Conservation (phyloP, 2,329 filamentous ascomycete species). For the Alternaria metachromatica region DNA sequence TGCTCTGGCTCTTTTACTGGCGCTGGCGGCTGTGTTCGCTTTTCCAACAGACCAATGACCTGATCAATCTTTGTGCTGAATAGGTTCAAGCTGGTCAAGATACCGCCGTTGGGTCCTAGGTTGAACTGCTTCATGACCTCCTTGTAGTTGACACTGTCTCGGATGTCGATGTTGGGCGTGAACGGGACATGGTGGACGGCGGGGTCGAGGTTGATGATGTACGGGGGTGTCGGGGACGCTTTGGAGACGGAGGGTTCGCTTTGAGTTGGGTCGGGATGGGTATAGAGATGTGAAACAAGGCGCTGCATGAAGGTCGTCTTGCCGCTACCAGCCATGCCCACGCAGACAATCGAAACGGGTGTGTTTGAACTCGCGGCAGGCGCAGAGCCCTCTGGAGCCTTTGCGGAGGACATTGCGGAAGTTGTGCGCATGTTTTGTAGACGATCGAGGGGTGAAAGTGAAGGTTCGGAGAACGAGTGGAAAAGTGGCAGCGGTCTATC, state of each 20-base stretch:
- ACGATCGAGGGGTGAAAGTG: not conserved
- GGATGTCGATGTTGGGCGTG: constrained; percentile 97
- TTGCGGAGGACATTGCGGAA: constrained; percentile 52
- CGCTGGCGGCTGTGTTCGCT: constrained; percentile 70
- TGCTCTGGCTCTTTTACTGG: constrained; percentile 35
- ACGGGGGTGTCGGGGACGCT: constrained; percentile 66
- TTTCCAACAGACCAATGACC: constrained; percentile 86
- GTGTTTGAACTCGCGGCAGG: constrained; percentile 18
- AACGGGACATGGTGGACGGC: constrained; percentile 93
- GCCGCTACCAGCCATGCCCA: constrained; percentile 97
- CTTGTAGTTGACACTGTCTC: constrained; percentile 98
- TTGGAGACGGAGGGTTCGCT: constrained; percentile 40
- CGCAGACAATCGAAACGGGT: constrained; percentile 85
- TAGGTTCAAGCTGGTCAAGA: constrained; percentile 91
- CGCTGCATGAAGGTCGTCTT: constrained; percentile 99
- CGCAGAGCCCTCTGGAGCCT: constrained; percentile 22
- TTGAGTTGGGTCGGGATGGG: constrained; percentile 63
- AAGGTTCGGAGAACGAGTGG: not conserved
- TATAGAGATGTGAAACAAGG: constrained; percentile 91
- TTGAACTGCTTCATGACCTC: constrained; percentile 99
- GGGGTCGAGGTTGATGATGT: constrained; percentile 96
- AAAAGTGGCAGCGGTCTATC: not conserved
- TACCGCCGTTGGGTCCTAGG: constrained; percentile 94
- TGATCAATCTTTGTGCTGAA: constrained; percentile 99
- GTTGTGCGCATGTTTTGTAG: not conserved